phyloP scores from a whole-genome alignment of 2,329 filamentous ascomycete species.

The Xylariaceae sp. region DNA sequence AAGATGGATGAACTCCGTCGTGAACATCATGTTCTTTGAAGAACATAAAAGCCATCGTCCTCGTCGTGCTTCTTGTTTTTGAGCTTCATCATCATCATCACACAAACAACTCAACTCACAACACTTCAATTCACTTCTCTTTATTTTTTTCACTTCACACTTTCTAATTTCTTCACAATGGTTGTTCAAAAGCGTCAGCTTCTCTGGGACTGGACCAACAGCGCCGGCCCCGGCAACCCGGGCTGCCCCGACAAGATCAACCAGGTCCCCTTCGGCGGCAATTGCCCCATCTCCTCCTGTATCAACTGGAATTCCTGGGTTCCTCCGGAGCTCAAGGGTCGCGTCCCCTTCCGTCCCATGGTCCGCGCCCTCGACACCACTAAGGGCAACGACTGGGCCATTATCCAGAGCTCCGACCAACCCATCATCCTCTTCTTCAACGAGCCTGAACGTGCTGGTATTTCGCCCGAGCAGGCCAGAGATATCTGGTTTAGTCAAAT shows the following conservation, averaged over 20 bases:
- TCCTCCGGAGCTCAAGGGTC: conserved; percentile 28
- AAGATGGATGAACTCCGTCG: no score
- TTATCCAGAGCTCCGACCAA: conserved; percentile 20
- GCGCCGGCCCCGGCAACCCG: conserved; percentile 23
- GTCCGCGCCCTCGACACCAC: conserved; percentile 36
- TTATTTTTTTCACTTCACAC: not conserved
- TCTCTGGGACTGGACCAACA: conserved; percentile 42
- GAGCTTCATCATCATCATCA: not conserved
- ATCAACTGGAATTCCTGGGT: conserved; percentile 29
- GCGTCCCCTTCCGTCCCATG: conserved; percentile 41
- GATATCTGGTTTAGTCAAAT: conserved; percentile 37
- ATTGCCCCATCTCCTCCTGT: conserved; percentile 32
- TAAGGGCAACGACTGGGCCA: conserved; percentile 36
- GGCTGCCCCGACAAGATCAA: conserved; percentile 34
- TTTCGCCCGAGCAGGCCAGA: conserved; percentile 33
- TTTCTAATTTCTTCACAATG: conserved; percentile 16
- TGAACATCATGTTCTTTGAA: no score
- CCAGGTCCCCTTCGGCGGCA: conserved; percentile 31
- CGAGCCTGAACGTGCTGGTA: conserved; percentile 39
- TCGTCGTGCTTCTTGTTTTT: not conserved
- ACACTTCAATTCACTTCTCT: not conserved
- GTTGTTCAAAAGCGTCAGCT: conserved; percentile 36
- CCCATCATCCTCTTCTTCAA: conserved; percentile 42
- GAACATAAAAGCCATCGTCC: conserved; percentile 2
- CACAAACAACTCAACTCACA: not conserved